Percentiles rank a stretch among this genome's conserved stretches.
Conservation (phyloP, 768 basidiomycete species). For the Gautieria morchelliformis region DNA sequence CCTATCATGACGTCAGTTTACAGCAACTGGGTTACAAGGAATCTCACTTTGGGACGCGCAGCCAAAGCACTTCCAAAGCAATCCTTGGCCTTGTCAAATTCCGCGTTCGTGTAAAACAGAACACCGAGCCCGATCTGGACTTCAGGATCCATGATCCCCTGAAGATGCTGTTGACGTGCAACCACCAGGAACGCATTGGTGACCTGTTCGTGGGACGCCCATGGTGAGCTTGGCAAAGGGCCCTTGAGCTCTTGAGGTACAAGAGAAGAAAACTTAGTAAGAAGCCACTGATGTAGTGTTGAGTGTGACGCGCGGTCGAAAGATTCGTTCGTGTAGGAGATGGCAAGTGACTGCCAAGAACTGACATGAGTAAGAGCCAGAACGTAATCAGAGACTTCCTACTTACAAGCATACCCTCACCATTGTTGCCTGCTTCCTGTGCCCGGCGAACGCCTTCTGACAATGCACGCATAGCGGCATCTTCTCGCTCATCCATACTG, state of each 20-base stretch:
- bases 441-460: slow-evolving; percentile 61
- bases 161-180: slow-evolving; percentile 72
- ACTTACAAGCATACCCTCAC: slow-evolving; percentile 68
- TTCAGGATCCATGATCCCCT: slow-evolving; percentile 72
- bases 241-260: slow-evolving; percentile 37
- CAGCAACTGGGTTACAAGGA: not conserved
- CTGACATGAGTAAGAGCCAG: not conserved
- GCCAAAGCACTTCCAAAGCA: slow-evolving; percentile 88
- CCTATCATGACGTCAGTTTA: slow-evolving; percentile 29
- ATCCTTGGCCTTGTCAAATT: slow-evolving; percentile 85
- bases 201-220: slow-evolving; percentile 74
- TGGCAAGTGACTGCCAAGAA: slow-evolving; percentile 69
- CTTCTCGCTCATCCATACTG: slow-evolving; percentile 84
- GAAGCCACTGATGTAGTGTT: slow-evolving; percentile 80
- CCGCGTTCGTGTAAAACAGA: slow-evolving; percentile 78
- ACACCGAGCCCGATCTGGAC: slow-evolving; percentile 92
- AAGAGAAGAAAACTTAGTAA: slow-evolving; percentile 50
- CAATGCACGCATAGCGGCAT: slow-evolving; percentile 71
- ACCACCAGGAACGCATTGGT: slow-evolving; percentile 77
- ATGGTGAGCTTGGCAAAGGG: slow-evolving; percentile 39
- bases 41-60: slow-evolving; percentile 58
- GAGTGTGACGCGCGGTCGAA: slow-evolving; percentile 80
- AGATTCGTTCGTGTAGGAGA: slow-evolving; percentile 92
- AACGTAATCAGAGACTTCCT: not conserved
- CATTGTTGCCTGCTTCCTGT: slow-evolving; percentile 51